Conservation (phyloP, 1,139 yeast species). For the Nakaseomyces nivariensis region DNA sequence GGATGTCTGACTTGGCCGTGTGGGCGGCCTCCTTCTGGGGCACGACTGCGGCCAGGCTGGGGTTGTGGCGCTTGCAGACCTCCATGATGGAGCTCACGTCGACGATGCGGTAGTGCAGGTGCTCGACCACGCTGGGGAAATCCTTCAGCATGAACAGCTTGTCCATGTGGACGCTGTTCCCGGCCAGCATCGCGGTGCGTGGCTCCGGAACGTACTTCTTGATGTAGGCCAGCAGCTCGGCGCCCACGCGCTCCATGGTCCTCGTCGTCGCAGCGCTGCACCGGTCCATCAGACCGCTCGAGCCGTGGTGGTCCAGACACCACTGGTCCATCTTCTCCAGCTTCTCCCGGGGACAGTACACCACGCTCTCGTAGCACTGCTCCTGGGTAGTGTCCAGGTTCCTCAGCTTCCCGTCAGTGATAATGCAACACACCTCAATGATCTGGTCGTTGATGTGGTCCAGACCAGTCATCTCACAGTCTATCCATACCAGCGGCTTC, state of each 20-base stretch:
- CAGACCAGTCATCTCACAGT: slow-evolving; percentile 91
- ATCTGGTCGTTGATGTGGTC: slow-evolving; percentile 64
- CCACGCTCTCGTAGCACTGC: slow-evolving; percentile 57
- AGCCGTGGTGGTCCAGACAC: slow-evolving; percentile 74
- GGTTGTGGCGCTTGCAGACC: slow-evolving; percentile 68
- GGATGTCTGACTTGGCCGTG: slow-evolving; percentile 79
- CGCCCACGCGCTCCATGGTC: slow-evolving; percentile 51
- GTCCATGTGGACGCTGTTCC: slow-evolving; percentile 90
- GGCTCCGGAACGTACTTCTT: slow-evolving; percentile 43
- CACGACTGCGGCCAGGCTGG: slow-evolving; percentile 37
- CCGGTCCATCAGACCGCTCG: slow-evolving; percentile 66
- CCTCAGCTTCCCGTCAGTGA: slow-evolving; percentile 74
- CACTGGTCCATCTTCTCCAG: slow-evolving; percentile 74
- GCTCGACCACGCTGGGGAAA: slow-evolving; percentile 64
- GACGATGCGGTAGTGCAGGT: slow-evolving; percentile 71
- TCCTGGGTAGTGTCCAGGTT: slow-evolving; percentile 40
- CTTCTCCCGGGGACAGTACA: slow-evolving; percentile 56
- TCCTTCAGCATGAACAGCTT: slow-evolving; percentile 74
- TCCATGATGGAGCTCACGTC: slow-evolving; percentile 86
- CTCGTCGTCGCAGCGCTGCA: slow-evolving; percentile 45
- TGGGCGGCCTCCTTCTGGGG: slow-evolving; percentile 66
- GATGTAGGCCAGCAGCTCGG: slow-evolving; percentile 54
- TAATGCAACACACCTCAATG: slow-evolving; percentile 82
- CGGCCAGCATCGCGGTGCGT: slow-evolving; percentile 64
- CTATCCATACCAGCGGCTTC: slow-evolving; percentile 67